Percentiles rank a stretch among this genome's conserved stretches.
These are phyloP conservation scores for Nissolia schottii DNA, from an alignment of 306 rosid species.

Conservation along the genomic window DNA sequence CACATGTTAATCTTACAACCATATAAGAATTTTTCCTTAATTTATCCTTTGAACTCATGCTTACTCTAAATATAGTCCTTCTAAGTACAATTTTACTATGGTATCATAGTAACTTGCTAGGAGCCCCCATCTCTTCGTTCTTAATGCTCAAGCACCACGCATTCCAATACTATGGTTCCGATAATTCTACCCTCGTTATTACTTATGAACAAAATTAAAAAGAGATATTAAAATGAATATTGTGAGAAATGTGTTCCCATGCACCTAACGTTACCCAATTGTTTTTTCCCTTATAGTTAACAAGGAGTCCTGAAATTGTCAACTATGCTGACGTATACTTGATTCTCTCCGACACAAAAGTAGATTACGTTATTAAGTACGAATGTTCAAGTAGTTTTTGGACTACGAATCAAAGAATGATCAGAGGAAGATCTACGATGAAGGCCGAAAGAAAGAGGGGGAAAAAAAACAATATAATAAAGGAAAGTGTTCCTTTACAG, in stretches of 20 bases:
- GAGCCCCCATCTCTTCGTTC: no score
- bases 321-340: slow-evolving; percentile 19
- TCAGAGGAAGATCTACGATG: slow-evolving; percentile 8
- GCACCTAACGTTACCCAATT: neutral
- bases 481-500: neutral
- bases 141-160: no score
- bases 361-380: slow-evolving; percentile 25
- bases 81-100: no score
- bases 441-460: slow-evolving; percentile 29
- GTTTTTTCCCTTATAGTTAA: neutral
- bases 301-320: slow-evolving; percentile 11
- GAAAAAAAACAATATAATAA: slow-evolving; percentile 16
- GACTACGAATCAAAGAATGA: slow-evolving; percentile 7
- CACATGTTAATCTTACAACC: no score
- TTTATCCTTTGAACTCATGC: no score
- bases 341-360: slow-evolving; percentile 30
- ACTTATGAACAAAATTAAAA: no score
- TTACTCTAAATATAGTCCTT: no score
- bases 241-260: neutral
- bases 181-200: no score
- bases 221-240: neutral
- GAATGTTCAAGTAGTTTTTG: slow-evolving; percentile 21
- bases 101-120: no score
- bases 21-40: no score
- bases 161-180: no score